phyloP scores from a whole-genome alignment of 2,329 filamentous ascomycete species.

The Cryphonectria naterciae region DNA sequence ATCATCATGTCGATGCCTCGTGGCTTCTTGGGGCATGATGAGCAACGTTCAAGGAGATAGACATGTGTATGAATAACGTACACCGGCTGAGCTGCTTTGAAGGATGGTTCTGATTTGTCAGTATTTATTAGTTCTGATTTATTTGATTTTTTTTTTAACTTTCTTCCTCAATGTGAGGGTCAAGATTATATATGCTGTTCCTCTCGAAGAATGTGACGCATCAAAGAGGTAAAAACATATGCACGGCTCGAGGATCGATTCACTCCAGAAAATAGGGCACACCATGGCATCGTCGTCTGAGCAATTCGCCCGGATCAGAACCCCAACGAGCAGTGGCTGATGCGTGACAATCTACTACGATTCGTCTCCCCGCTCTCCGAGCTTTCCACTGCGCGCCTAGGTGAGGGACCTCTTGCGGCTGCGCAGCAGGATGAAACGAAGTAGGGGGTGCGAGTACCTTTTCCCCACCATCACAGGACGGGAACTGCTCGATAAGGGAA shows the following conservation, averaged over 20 bases:
- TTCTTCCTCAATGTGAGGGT: neutral
- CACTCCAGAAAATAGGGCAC: neutral
- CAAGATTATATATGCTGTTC: neutral
- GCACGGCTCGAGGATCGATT: neutral
- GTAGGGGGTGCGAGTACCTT: neutral
- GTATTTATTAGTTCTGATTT: neutral
- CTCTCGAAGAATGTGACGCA: neutral
- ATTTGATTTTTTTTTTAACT: neutral
- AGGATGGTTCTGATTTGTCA: neutral
- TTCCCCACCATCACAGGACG: neutral
- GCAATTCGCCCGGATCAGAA: neutral
- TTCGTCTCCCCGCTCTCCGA: neutral
- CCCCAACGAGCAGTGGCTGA: neutral
- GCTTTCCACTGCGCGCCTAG: neutral
- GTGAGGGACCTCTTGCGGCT: neutral
- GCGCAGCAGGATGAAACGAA: neutral
- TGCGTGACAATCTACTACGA: neutral
- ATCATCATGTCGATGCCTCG: neutral
- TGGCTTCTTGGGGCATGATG: neutral
- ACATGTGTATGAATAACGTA: neutral
- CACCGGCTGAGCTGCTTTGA: neutral
- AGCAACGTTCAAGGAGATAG: constrained; percentile 7
- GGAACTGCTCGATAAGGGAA: neutral
- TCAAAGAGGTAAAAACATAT: neutral
- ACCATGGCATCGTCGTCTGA: neutral